Evolutionary conservation across 768 basidiomycete species (phyloP).

Genomic region (Lentinula sp.): DNA sequence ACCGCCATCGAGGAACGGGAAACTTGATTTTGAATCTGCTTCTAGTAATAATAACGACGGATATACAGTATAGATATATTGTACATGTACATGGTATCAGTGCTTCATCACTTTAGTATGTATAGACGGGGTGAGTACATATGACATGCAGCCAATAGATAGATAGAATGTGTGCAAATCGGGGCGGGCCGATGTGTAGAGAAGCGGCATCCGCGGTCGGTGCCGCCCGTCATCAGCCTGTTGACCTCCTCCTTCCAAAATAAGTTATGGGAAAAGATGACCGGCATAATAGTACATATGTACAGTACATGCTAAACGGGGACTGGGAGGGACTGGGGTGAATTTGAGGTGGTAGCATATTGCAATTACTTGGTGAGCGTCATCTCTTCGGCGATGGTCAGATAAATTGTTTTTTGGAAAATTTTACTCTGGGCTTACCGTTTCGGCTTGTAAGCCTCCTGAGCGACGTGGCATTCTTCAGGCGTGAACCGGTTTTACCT

Average conservation of each 20-base stretch:
- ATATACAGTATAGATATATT: not conserved
- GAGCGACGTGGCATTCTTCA: constrained; percentile 2
- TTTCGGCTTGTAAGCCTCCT: not conserved
- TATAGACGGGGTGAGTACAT: not conserved
- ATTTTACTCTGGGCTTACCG: not conserved
- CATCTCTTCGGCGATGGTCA: not conserved
- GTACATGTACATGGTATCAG: not conserved
- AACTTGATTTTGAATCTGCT: no score
- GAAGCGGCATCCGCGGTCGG: not conserved
- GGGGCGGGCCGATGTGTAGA: not conserved
- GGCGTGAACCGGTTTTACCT: constrained; percentile 8
- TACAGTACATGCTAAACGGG: not conserved
- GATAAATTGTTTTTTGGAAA: not conserved
- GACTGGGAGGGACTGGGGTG: not conserved
- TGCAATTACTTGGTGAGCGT: not conserved
- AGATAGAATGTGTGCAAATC: not conserved
- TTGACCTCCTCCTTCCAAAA: not conserved
- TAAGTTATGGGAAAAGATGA: not conserved
- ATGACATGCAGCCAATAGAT: not conserved
- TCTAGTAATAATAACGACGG: no score
- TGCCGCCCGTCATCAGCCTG: not conserved
- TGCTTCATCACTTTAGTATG: not conserved
- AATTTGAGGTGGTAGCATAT: not conserved
- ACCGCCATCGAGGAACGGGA: no score
- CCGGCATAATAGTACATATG: not conserved